These are phyloP conservation scores for Hortaea sp. DNA, from an alignment of 2,329 filamentous ascomycete genomes.

Conservation along the genomic window DNA sequence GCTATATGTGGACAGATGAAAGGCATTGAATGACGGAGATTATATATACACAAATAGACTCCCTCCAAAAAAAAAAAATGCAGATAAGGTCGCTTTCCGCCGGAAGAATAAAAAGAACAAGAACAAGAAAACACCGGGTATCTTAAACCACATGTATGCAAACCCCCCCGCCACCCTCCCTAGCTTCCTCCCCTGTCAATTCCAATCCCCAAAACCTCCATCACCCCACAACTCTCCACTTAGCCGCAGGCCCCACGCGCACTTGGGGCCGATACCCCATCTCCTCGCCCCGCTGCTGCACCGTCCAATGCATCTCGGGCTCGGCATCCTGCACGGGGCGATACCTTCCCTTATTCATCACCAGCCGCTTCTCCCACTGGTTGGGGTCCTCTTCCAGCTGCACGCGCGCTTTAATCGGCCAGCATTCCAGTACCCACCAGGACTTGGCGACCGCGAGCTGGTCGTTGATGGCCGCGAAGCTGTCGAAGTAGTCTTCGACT, in stretches of 20 bases:
- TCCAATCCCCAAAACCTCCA: background rate
- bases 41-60: too few species aligned
- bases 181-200: background rate
- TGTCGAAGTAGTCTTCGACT: slow-evolving; percentile 36
- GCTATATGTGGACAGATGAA: too few species aligned
- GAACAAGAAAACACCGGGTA: too few species aligned
- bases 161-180: too few species aligned
- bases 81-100: too few species aligned
- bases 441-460: slow-evolving; percentile 27
- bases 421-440: slow-evolving; percentile 38
- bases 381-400: slow-evolving; percentile 20
- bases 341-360: slow-evolving; percentile 31
- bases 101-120: too few species aligned
- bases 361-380: slow-evolving; percentile 29
- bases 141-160: too few species aligned
- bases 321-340: slow-evolving; percentile 27
- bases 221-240: slow-evolving; percentile 24
- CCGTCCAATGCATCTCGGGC: slow-evolving; percentile 37
- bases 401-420: slow-evolving; percentile 32
- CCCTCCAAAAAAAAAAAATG: too few species aligned
- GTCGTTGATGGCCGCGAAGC: slow-evolving; percentile 30
- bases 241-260: slow-evolving; percentile 18
- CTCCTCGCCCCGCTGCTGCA: slow-evolving; percentile 27
- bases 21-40: too few species aligned
- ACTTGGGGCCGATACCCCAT: slow-evolving; percentile 27